Percentiles rank a stretch among this genome's conserved stretches.
These are phyloP conservation scores for Nitzschia sp. DNA, from an alignment of 108 stramenopile species.

Conservation along the genomic window DNA sequence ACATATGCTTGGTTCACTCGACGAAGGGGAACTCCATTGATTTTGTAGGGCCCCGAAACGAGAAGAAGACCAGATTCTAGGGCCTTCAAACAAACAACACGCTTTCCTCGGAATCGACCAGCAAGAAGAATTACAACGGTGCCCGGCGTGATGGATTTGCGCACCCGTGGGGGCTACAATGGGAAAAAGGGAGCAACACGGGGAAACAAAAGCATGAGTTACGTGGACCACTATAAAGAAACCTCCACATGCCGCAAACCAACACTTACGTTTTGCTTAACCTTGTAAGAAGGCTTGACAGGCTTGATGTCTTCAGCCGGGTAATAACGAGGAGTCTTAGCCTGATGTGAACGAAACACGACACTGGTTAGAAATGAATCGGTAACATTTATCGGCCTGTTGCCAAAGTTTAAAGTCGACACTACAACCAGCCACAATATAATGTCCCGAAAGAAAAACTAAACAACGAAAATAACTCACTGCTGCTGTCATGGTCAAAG, in stretches of 20 bases:
- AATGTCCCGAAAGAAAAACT: neutral
- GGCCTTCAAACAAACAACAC: constrained; percentile 97
- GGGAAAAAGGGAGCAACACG: neutral
- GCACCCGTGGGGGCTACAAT: constrained; percentile 84
- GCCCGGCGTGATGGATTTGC: constrained; percentile 95
- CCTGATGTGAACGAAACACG: constrained; percentile 5
- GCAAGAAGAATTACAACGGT: constrained; percentile 98
- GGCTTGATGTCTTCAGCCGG: constrained; percentile 93
- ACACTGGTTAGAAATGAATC: constrained; percentile 16
- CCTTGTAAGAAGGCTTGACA: constrained; percentile 57
- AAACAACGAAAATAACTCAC: constrained; percentile 12
- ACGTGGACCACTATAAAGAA: no score
- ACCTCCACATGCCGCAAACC: no score
- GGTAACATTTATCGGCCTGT: neutral
- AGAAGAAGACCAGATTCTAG: constrained; percentile 96
- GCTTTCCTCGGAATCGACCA: constrained; percentile 99
- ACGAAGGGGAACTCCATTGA: constrained; percentile 98
- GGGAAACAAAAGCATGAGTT: constrained; percentile 1
- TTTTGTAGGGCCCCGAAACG: constrained; percentile 98
- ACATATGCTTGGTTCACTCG: constrained; percentile 99
- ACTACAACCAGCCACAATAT: neutral
- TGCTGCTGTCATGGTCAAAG: constrained; percentile 30
- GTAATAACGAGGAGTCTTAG: constrained; percentile 76
- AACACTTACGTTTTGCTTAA: constrained; percentile 72
- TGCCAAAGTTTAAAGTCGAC: neutral